These are phyloP conservation scores for Flaveria robusta DNA, from an alignment of 129 eudicot genomes.

Conservation along the genomic window DNA sequence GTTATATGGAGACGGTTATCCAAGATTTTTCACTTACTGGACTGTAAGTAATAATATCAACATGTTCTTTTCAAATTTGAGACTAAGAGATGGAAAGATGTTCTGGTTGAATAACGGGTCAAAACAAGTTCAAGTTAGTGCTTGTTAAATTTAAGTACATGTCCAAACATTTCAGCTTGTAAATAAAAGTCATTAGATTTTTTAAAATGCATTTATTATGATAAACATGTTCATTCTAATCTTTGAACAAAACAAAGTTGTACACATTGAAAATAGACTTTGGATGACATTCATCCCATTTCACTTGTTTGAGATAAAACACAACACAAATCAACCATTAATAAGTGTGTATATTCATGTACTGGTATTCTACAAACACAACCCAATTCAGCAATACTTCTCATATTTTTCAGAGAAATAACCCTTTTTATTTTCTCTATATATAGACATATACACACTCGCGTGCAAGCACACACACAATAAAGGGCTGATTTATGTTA, in stretches of 20 bases:
- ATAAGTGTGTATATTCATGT: background rate
- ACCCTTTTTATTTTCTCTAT: background rate
- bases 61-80: background rate
- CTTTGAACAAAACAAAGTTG: background rate
- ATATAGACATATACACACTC: no score
- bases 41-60: slow-evolving; percentile 56
- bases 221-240: no score
- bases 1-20: slow-evolving; percentile 83
- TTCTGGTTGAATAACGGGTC: background rate
- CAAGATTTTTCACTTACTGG: slow-evolving; percentile 97
- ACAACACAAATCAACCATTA: background rate
- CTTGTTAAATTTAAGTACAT: background rate
- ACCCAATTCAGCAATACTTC: no score
- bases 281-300: background rate
- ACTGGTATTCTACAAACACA: background rate
- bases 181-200: no score
- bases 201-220: background rate
- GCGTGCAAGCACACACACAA: background rate
- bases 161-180: background rate
- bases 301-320: background rate
- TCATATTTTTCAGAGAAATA: no score
- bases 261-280: background rate
- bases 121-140: background rate
- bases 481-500: slow-evolving; percentile 13
- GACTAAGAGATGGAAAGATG: background rate